A percentile compares a stretch with the other conserved stretches of the same genome.
Evolutionary conservation across 106 monocot species (phyloP).

Genomic region (Gastrodia elata): DNA sequence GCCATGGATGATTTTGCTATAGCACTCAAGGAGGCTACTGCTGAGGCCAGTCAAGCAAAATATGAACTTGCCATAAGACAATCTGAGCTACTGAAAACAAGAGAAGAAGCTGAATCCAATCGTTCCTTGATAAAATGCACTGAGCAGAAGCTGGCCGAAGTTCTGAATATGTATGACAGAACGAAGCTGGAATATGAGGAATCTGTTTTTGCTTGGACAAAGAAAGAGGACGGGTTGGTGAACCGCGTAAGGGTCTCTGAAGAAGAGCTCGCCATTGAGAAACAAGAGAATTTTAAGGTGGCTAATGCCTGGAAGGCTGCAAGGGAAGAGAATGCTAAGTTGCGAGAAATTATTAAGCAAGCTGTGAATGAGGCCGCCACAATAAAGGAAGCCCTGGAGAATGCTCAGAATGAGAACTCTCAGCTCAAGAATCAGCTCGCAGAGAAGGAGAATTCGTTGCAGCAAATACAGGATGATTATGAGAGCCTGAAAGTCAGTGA

Average conservation of each 20-base stretch:
- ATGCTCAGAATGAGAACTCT: conserved; percentile 55
- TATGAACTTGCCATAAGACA: conserved; percentile 5
- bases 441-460: conserved; percentile 35
- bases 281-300: conserved; percentile 41
- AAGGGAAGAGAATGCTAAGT: conserved; percentile 49
- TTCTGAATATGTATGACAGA: conserved; percentile 27
- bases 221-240: conserved; percentile 56
- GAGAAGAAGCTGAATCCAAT: conserved; percentile 1
- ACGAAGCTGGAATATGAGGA: conserved; percentile 56
- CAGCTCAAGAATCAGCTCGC: conserved; percentile 36
- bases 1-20: conserved; percentile 6
- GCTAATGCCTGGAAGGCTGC: conserved; percentile 26
- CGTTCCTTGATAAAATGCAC: conserved; percentile 12
- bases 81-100: conserved; percentile 13
- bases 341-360: conserved; percentile 74
- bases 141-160: conserved; percentile 28
- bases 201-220: conserved; percentile 36
- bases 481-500: conserved; percentile 41
- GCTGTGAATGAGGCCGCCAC: conserved; percentile 61
- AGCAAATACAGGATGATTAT: conserved; percentile 24
- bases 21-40: conserved; percentile 3
- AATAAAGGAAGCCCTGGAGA: conserved; percentile 76
- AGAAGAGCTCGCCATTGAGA: conserved; percentile 37
- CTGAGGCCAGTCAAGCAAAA: conserved; percentile 13
- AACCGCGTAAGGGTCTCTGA: conserved; percentile 51